These are phyloP conservation scores for Phytophthora palmivora DNA, from an alignment of 352 stramenopile genomes.

Conservation along the genomic window DNA sequence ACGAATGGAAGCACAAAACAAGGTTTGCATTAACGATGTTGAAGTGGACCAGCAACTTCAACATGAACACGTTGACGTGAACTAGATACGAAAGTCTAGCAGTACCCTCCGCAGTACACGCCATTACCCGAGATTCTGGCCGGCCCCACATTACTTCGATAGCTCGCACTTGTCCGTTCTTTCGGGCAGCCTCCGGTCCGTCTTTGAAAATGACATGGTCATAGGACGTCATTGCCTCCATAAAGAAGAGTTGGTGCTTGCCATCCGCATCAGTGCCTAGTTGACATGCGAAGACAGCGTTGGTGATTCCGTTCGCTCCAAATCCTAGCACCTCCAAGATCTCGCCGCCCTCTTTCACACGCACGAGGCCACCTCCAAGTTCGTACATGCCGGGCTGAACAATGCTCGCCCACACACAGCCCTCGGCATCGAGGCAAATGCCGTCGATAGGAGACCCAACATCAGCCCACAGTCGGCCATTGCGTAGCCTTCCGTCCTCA, in stretches of 20 bases:
- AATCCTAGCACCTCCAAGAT: constrained; percentile 57
- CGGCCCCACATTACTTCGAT: constrained; percentile 53
- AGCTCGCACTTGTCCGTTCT: constrained; percentile 48
- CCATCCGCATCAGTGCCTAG: constrained; percentile 52
- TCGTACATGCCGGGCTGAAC: constrained; percentile 52
- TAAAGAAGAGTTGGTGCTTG: constrained; percentile 58
- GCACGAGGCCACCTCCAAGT: constrained; percentile 49
- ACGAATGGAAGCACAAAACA: too few relatives aligned
- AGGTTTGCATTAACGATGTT: constrained; percentile 8
- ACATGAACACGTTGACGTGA: constrained; percentile 29
- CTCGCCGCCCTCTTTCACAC: constrained; percentile 56
- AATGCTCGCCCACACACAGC: constrained; percentile 61
- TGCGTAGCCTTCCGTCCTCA: constrained; percentile 48
- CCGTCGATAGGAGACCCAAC: constrained; percentile 51
- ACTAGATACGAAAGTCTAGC: constrained; percentile 23
- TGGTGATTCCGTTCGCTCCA: constrained; percentile 51
- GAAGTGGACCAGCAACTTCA: constrained; percentile 10
- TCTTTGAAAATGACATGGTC: constrained; percentile 49
- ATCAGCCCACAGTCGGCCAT: constrained; percentile 56
- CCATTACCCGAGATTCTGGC: constrained; percentile 38
- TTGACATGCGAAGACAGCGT: constrained; percentile 58
- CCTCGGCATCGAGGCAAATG: constrained; percentile 65
- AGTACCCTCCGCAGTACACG: constrained; percentile 67
- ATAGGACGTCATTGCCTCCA: constrained; percentile 47
- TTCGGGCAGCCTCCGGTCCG: constrained; percentile 30